Evolutionary conservation across 129 eudicot genomes (phyloP).

Genomic region (Dittrichia graveolens): DNA sequence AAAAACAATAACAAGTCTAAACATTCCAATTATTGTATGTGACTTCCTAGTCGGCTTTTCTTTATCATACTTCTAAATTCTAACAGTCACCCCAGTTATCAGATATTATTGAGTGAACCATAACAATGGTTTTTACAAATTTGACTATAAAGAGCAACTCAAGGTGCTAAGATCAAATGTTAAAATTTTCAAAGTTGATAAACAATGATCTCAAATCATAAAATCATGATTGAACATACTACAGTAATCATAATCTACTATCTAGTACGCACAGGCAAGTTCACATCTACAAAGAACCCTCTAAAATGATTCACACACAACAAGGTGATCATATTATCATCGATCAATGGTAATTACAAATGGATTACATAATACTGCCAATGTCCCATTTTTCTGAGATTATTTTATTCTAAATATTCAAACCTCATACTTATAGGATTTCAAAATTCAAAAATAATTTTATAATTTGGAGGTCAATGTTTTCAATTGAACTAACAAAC

Average conservation of each 20-base stretch:
- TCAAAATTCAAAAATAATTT: neutral
- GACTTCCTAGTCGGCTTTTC: constrained; percentile 10
- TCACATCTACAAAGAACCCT: neutral
- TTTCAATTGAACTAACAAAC: neutral
- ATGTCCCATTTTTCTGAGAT: neutral
- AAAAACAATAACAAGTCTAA: constrained; percentile 3
- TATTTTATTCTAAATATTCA: neutral
- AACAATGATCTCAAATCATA: neutral
- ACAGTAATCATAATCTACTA: neutral
- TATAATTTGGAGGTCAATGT: neutral
- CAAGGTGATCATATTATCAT: neutral
- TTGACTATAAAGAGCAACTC: neutral
- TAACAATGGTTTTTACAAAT: constrained; percentile 5
- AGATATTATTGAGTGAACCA: neutral
- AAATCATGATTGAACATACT: constrained; percentile 1
- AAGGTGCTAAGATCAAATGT: neutral
- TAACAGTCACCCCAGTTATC: neutral
- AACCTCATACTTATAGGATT: neutral
- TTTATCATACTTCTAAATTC: neutral
- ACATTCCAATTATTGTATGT: neutral
- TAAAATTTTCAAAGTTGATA: neutral
- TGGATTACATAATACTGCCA: neutral
- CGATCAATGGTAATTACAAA: neutral
- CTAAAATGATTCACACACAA: constrained; percentile 4
- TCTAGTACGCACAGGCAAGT: neutral